Conservation (phyloP, 306 rosid species). For the Fragaria ananassa region DNA sequence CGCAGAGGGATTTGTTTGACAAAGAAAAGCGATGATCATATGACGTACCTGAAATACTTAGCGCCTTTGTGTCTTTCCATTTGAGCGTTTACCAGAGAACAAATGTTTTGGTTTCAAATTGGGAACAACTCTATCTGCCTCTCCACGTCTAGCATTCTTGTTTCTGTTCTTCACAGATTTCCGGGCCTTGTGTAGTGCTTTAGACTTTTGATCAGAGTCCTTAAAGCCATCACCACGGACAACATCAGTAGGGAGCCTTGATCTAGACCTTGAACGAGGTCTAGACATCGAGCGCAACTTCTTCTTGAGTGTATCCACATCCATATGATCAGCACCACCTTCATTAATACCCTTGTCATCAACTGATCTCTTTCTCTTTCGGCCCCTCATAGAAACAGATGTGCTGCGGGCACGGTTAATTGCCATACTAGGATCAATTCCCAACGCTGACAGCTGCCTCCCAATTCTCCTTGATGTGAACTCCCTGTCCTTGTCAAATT, state of each 20-base stretch:
- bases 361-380: slow-evolving; percentile 6
- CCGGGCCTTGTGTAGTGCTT: slow-evolving; percentile 1
- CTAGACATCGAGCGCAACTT: neutral
- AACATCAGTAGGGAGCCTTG: neutral
- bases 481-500: slow-evolving; percentile 6
- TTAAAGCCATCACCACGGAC: slow-evolving; percentile 1
- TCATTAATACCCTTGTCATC: neutral
- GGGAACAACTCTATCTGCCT: neutral
- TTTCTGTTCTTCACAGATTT: neutral
- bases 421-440: slow-evolving; percentile 4
- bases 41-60: neutral
- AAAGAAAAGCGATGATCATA: neutral
- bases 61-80: slow-evolving; percentile 1
- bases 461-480: neutral
- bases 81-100: slow-evolving; percentile 6
- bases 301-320: neutral
- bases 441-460: neutral
- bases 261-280: neutral
- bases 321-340: neutral
- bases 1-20: neutral
- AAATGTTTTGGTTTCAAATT: slow-evolving; percentile 4
- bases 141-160: neutral
- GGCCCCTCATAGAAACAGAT: neutral
- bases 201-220: neutral
- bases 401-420: neutral